Base-by-base conservation (phyloP, 495 filamentous ascomycete genomes). In the Penicillium odoratum region DNA sequence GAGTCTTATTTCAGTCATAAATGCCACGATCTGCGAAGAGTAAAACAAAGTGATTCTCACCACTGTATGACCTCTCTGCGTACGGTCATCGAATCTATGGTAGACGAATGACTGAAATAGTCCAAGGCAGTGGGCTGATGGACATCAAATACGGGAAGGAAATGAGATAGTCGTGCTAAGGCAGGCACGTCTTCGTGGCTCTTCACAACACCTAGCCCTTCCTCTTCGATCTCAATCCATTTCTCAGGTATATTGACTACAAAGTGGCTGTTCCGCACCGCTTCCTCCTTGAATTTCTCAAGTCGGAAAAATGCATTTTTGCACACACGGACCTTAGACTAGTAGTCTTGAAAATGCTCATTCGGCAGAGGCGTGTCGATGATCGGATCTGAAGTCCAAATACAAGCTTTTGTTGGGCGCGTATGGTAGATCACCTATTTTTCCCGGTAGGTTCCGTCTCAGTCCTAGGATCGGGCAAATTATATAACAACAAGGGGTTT, bases 211-310 rank as follows among this genome's bases (percentile, higher is more conserved):
- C n/a, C 36, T 4, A 57, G 47, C 34, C 55, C 47, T 33, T 57
- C 55, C 47, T 89, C 86, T 60, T 89, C 85, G 25, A 84, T 71
- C 9, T 72, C 70, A 55, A 83, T 76, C 56, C 86, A 69, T 70
- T 80, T 80, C 56, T 78, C 75, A 9, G 76, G 81, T 56, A 85
- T 78, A 2, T 72, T 71, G 7, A 82, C 82, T 21, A 78, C 76
- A 36, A 84, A 66, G 56, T 80, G 68, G 60, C 83, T 86, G 65
- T 88, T 83, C 80, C 81, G 88, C 61, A 88, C 78, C 16, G 82
- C 85, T 34, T 34, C 33, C 33, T 34, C n/a, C n/a, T n/a, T n/a
- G 21, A 21, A 21, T 21, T 21, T 21, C 21, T 21, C 21, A 21
- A 21, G 21, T 21, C 1, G 21, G 21, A 21, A 21, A 21, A 21